Evolutionary conservation across 2,329 filamentous ascomycete species (phyloP), one percentile per base, ranked within the genome.

Genomic region (Diaporthe australafricana): DNA sequence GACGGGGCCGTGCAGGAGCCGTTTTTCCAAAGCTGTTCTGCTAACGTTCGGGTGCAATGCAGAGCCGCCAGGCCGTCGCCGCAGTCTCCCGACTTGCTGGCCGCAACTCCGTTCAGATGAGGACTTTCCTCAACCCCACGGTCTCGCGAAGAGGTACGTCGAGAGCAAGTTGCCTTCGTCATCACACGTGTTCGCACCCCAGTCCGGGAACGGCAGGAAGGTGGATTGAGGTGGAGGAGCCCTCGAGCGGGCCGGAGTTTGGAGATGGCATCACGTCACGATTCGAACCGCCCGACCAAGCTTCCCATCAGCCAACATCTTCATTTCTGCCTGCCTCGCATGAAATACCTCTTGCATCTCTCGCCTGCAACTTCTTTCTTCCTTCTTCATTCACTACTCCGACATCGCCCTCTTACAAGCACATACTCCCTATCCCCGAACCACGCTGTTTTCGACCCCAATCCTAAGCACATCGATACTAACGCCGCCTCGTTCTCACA

Each of bases 131-230:
- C 78, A 87, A 86, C 78, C 88, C 89, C 74, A 90, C 89, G 68
- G 85, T 89, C 77, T 88, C 88, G 75, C 86, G 89, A 81, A 86
- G 88, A 87, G 88, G 89, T 91, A 87, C 83, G 89, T 83, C n/a
- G 7, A 48, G 42, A 48, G 42, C 47, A 17, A 52, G 25, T 20
- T 11, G n/a, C 65, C 70, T 68, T 68, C 25, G 22, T 35, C 52
- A 45, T 72, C 40, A 35, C 67, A 48, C 45, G 40, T 48, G 62
- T 42, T 50, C 35, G 70, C 60, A 65, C 60, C 60, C 60, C 60
- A 50, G 60, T 65, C 60, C 60, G 62, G 53, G 27, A 22, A 52
- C 9, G 17, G 35, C 48, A 69, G 52, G 60, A 45, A 42, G 30
- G 40, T 40, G 62, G 45, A 48, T 45, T 52, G 68, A 25, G 27